These are phyloP conservation scores for Trichoderma endophyticum DNA, from an alignment of 2,329 filamentous ascomycete species.

Conservation along the genomic window DNA sequence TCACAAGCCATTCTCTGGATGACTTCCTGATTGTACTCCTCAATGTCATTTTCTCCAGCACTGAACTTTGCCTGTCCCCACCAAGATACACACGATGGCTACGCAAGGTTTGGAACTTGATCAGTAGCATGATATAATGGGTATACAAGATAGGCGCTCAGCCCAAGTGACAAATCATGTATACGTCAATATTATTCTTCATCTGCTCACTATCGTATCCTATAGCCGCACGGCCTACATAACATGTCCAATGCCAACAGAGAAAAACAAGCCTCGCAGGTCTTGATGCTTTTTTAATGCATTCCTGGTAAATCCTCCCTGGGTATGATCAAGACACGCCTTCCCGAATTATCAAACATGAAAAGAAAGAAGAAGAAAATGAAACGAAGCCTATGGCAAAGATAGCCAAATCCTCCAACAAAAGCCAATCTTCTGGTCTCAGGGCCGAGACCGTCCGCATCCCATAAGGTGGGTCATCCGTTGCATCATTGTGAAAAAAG, in stretches of 20 bases:
- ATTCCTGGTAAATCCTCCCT: conserved; percentile 6
- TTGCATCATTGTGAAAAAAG: neutral
- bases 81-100: neutral
- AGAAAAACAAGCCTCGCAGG: neutral
- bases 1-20: neutral
- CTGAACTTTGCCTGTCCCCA: neutral
- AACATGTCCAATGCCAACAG: conserved; percentile 2
- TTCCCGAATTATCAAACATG: neutral
- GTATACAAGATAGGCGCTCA: neutral
- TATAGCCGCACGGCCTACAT: neutral
- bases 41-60: neutral
- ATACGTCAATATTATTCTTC: neutral
- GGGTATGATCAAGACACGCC: conserved; percentile 8
- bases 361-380: neutral
- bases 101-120: neutral
- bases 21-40: neutral
- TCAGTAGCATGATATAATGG: neutral
- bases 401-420: neutral
- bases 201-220: neutral
- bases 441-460: neutral
- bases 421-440: neutral
- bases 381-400: neutral
- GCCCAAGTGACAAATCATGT: neutral
- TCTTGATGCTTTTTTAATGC: conserved; percentile 1
- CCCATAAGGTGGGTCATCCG: neutral